A percentile compares a stretch with the other conserved stretches of the same genome.
Conservation (phyloP, 2,329 filamentous ascomycete genomes). For the Scedosporium boydii region DNA sequence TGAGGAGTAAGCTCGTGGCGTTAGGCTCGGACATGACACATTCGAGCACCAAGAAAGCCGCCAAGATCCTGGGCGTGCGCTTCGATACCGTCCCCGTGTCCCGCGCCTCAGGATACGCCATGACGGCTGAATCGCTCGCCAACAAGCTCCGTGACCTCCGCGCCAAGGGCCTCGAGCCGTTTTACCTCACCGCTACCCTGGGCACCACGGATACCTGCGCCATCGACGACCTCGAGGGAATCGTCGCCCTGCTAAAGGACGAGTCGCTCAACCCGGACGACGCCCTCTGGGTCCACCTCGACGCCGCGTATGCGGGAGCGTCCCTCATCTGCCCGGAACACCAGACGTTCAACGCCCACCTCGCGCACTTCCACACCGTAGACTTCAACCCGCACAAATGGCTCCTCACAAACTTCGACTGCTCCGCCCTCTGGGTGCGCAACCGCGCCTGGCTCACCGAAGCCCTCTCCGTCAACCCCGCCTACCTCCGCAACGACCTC, state of each 20-base stretch:
- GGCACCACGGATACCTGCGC: constrained; percentile 86
- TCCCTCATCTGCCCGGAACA: constrained; percentile 76
- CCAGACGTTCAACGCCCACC: constrained; percentile 44
- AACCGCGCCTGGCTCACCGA: constrained; percentile 67
- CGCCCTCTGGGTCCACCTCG: constrained; percentile 81
- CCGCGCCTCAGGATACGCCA: constrained; percentile 54
- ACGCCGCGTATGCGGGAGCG: constrained; percentile 85
- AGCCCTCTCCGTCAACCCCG: constrained; percentile 67
- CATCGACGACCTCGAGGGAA: constrained; percentile 68
- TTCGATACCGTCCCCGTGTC: constrained; percentile 60
- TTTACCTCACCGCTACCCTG: constrained; percentile 74
- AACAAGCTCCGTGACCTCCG: constrained; percentile 55
- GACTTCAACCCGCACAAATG: constrained; percentile 98
- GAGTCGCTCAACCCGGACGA: not conserved
- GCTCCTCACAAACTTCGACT: constrained; percentile 89
- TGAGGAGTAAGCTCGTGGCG: constrained; percentile 56
- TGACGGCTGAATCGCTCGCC: constrained; percentile 57
- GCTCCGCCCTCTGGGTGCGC: constrained; percentile 70
- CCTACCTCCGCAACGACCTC: constrained; percentile 73
- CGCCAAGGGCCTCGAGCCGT: constrained; percentile 66
- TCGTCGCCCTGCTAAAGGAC: constrained; percentile 39
- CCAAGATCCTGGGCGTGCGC: constrained; percentile 76
- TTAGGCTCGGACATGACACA: constrained; percentile 73
- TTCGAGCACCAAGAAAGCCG: constrained; percentile 78
- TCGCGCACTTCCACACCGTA: constrained; percentile 72